A percentile compares a stretch with the other conserved stretches of the same genome.
Conservation (phyloP, 768 basidiomycete genomes). For the Tubosaeta sp. region DNA sequence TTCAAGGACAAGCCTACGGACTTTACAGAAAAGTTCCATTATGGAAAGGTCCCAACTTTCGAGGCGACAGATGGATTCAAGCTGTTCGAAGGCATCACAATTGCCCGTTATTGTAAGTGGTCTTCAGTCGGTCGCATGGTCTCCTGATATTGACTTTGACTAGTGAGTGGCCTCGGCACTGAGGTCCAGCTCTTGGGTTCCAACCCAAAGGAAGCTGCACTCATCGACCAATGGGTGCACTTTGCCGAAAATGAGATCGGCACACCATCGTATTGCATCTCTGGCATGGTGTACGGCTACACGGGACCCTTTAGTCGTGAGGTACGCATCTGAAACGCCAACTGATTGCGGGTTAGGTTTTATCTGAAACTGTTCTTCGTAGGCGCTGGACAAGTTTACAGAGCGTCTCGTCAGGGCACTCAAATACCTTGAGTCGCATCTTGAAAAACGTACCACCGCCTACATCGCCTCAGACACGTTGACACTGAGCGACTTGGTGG, state of each 20-base stretch:
- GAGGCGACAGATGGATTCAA: slow-evolving; percentile 15
- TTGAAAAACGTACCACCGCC: too few relatives aligned
- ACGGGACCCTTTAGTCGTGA: slow-evolving; percentile 6
- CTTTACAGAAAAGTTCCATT: slow-evolving; percentile 11
- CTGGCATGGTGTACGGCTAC: background rate
- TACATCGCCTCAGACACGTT: too few relatives aligned
- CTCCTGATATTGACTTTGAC: background rate
- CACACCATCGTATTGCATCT: background rate
- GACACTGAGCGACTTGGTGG: too few relatives aligned
- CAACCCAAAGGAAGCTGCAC: slow-evolving; percentile 2
- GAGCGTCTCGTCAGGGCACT: too few relatives aligned
- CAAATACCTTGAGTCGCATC: too few relatives aligned
- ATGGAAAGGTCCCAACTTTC: slow-evolving; percentile 20
- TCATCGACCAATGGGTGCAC: slow-evolving; percentile 21
- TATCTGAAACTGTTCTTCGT: background rate
- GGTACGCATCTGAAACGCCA: background rate
- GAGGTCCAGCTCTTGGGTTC: slow-evolving; percentile 14
- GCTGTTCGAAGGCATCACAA: slow-evolving; percentile 12
- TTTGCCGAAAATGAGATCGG: slow-evolving; percentile 18
- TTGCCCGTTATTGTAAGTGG: slow-evolving; percentile 19
- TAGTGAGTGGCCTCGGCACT: slow-evolving; percentile 13
- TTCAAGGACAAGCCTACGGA: slow-evolving; percentile 10
- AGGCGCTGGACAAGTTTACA: too few relatives aligned
- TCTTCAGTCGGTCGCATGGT: background rate
- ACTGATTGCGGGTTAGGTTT: background rate